Evolutionary conservation across 805 yeast species (phyloP).

Genomic region (Wickerhamomyces silvicola): DNA sequence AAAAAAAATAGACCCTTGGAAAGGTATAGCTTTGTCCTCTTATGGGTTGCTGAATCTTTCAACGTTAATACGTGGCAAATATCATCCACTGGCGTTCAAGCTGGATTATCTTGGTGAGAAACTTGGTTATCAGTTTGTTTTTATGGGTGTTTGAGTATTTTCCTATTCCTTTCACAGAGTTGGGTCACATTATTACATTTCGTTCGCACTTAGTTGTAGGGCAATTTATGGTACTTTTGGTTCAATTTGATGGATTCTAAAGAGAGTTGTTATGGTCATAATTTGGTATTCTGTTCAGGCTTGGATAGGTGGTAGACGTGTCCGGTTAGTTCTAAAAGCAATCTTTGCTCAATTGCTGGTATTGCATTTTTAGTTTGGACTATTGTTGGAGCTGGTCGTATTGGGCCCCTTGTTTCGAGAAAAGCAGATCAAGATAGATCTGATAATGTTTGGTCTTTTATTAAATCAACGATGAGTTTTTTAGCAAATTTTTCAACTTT

Average conservation of each 20-base stretch:
- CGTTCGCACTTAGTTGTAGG: slow-evolving; percentile 79
- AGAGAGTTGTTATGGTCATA: slow-evolving; percentile 81
- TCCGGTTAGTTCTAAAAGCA: slow-evolving; percentile 67
- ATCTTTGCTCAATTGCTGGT: slow-evolving; percentile 83
- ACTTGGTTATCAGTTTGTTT: slow-evolving; percentile 86
- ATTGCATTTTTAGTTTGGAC: slow-evolving; percentile 83
- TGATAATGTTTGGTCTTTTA: slow-evolving; percentile 77
- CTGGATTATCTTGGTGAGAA: slow-evolving; percentile 87
- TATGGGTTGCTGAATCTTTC: slow-evolving; percentile 88
- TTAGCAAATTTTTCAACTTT: slow-evolving; percentile 86
- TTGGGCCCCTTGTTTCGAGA: slow-evolving; percentile 64
- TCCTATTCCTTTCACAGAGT: slow-evolving; percentile 67
- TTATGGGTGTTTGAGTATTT: slow-evolving; percentile 60
- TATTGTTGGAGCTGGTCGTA: slow-evolving; percentile 70
- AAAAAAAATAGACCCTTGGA: slow-evolving; percentile 71
- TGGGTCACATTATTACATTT: slow-evolving; percentile 74
- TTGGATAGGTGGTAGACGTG: slow-evolving; percentile 80
- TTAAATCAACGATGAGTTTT: slow-evolving; percentile 70
- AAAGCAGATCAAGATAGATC: slow-evolving; percentile 47
- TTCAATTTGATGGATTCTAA: slow-evolving; percentile 80
- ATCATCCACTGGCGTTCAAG: slow-evolving; percentile 75
- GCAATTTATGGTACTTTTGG: slow-evolving; percentile 85
- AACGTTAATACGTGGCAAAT: slow-evolving; percentile 90
- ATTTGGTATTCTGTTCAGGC: slow-evolving; percentile 88
- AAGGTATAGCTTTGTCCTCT: slow-evolving; percentile 72